Base-by-base conservation (phyloP, 208 protist species). In the Leishmania gerbilli region DNA sequence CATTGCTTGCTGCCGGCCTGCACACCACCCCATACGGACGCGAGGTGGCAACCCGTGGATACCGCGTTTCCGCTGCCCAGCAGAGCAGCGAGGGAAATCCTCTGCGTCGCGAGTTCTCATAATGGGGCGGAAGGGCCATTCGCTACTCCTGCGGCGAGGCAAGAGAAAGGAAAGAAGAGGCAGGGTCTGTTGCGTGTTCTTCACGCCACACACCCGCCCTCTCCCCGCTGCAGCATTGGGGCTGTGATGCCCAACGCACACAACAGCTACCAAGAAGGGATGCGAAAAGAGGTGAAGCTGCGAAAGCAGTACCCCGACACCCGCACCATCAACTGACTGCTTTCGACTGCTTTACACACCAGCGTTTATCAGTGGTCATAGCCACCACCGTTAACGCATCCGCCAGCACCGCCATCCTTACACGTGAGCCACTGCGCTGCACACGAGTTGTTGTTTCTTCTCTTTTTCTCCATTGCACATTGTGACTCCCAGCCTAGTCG, bases 11-110 rank as follows among this genome's bases (percentile, higher is more conserved):
- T 31, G 94, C 90, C 17, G 92, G 92, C 13, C 81, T 97, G 55
- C 94, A 97, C 80, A 90, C 90, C 74, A 95, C 89, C 1, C 75
- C 84, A 17, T 97, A 97, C 65, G 94, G 89, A 0, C 88, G 94
- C 64, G 90, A 97, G 75, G 89, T 95, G 60, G 80, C 89, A 19
- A 89, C 89, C 31, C 82, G 85, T 27, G 90, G 91, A 17, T 95
- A 89, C 78, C 86, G 69, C 40, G 89, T 97, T 3, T 56, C 91
- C 1, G 86, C 90, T n/a, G 92, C 94, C 3, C 90, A 95, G 76
- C 84, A 84, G 77, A 83, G 88, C 64, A 97, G 92, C 79, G 90
- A 92, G 51, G 89, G 79, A n/a, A 97, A 96, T 77, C 94, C 94
- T 13, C 71, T 97, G 47, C 79, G 87, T 19, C 80, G 82, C 0